Conservation (phyloP, 805 yeast species). For the Kuraishia capsulata region DNA sequence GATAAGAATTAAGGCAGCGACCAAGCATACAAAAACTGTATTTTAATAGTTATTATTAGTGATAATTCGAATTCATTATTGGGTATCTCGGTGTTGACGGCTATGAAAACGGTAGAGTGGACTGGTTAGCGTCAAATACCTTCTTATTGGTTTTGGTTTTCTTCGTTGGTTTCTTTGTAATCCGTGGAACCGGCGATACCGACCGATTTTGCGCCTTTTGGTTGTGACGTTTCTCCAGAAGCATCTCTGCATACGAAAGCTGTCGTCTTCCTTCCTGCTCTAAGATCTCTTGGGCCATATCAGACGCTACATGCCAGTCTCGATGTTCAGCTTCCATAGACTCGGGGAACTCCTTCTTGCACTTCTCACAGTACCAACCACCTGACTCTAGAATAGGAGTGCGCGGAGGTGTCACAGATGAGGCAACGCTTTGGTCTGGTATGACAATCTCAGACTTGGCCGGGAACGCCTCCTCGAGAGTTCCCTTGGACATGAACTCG, state of each 20-base stretch:
- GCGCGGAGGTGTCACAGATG: no score
- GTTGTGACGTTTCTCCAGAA: neutral
- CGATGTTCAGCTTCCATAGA: neutral
- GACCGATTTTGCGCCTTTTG: neutral
- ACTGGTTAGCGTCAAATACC: neutral
- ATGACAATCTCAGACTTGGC: no score
- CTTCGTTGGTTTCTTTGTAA: neutral
- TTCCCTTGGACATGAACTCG: constrained; percentile 9
- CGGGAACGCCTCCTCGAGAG: neutral
- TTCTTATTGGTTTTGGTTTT: neutral
- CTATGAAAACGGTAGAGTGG: neutral
- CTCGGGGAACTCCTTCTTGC: neutral
- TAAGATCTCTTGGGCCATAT: neutral
- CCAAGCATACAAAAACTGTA: no score
- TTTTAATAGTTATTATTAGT: no score
- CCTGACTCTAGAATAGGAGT: no score
- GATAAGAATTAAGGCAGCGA: no score
- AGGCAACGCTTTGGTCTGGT: no score
- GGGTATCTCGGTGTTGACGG: no score
- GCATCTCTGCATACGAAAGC: neutral
- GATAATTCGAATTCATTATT: no score
- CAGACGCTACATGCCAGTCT: neutral
- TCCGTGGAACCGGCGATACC: neutral
- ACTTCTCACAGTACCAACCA: neutral
- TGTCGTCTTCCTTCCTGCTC: neutral